Evolutionary conservation across 1,284 basidiomycete genomes (phyloP).

Genomic region (Ganoderma boninense): DNA sequence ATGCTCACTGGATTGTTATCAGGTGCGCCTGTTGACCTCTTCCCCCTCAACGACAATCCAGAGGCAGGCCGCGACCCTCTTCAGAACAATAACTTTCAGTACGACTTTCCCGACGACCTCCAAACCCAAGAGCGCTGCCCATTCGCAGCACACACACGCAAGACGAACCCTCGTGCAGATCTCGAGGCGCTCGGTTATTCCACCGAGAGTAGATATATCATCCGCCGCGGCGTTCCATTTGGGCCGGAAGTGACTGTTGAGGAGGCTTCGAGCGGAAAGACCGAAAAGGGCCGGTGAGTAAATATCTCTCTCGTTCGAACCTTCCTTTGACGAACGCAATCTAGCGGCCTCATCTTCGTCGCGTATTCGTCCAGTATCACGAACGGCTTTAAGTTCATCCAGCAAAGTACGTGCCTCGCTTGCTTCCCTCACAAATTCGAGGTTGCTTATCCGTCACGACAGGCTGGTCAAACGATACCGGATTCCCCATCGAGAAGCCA

Average conservation of each 20-base stretch:
- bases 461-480: constrained; percentile 42
- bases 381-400: constrained; percentile 58
- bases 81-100: constrained; percentile 49
- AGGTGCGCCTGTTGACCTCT: constrained; percentile 47
- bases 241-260: constrained; percentile 50
- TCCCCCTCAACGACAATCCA: constrained; percentile 40
- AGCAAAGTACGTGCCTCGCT: constrained; percentile 38
- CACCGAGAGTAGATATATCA: constrained; percentile 33
- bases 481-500: constrained; percentile 38
- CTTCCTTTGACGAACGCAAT: background rate
- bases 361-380: constrained; percentile 57
- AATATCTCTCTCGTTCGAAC: too few species aligned
- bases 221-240: constrained; percentile 50
- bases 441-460: background rate
- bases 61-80: constrained; percentile 41
- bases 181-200: constrained; percentile 18
- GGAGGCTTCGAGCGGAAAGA: constrained; percentile 46
- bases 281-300: constrained; percentile 47
- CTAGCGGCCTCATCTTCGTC: constrained; percentile 55
- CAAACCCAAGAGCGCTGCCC: constrained; percentile 54
- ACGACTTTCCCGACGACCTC: constrained; percentile 30
- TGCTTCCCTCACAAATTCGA: background rate
- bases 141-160: constrained; percentile 63
- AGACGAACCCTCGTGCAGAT: constrained; percentile 56
- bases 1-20: background rate